Conservation (phyloP, 495 filamentous ascomycete genomes). For the Aspergillus sclerotioniger region DNA sequence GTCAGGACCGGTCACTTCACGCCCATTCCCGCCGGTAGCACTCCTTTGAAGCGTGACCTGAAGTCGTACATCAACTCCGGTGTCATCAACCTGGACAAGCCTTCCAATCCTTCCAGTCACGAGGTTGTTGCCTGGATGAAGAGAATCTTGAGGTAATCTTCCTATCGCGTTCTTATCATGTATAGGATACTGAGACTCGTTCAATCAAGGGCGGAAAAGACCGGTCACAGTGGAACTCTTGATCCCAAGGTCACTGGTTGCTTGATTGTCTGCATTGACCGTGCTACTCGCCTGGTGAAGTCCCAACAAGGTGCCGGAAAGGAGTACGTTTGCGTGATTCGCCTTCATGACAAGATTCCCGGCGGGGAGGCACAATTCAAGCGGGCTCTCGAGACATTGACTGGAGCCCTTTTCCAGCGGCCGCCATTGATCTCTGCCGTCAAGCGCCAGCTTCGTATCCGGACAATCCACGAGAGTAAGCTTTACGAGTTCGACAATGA, state of each 20-base stretch:
- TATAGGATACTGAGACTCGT: slow-evolving; percentile 2
- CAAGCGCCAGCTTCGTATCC: slow-evolving; percentile 95
- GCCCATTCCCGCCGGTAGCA: slow-evolving; percentile 84
- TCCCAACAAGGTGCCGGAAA: slow-evolving; percentile 98
- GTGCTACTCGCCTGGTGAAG: slow-evolving; percentile 94
- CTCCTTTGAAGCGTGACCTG: slow-evolving; percentile 84
- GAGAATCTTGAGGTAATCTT: slow-evolving; percentile 78
- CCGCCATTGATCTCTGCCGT: slow-evolving; percentile 96
- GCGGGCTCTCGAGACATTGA: slow-evolving; percentile 88
- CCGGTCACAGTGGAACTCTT: slow-evolving; percentile 94
- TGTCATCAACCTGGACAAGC: slow-evolving; percentile 98
- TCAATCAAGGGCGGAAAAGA: slow-evolving; percentile 78
- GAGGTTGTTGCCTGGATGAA: slow-evolving; percentile 99
- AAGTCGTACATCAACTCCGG: slow-evolving; percentile 94
- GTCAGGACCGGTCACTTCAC: slow-evolving; percentile 91
- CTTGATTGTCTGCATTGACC: slow-evolving; percentile 92
- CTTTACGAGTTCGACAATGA: slow-evolving; percentile 97
- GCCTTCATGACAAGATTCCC: slow-evolving; percentile 87
- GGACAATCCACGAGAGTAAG: slow-evolving; percentile 94
- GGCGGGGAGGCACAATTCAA: slow-evolving; percentile 88
- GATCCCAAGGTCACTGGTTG: slow-evolving; percentile 95
- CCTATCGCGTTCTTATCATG: background rate
- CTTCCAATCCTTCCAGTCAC: slow-evolving; percentile 94
- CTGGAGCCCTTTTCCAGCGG: slow-evolving; percentile 94
- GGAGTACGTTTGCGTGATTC: slow-evolving; percentile 80